Conservation (phyloP, 1,284 basidiomycete genomes). For the Marasmius tenuissimus region DNA sequence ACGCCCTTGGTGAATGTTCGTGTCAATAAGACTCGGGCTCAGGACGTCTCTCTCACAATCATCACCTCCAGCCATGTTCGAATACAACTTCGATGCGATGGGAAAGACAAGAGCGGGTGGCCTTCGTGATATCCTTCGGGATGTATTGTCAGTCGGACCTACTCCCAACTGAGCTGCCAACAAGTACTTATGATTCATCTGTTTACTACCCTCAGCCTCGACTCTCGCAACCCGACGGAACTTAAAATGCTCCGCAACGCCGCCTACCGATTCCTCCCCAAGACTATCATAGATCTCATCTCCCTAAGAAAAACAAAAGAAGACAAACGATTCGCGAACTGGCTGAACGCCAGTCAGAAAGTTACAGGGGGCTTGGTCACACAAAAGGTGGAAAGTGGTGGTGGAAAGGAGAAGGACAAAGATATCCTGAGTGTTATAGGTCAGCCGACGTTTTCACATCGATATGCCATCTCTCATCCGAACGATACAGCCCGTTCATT, state of each 20-base stretch:
- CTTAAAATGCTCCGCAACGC: background rate
- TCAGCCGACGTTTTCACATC: background rate
- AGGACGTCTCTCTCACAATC: background rate
- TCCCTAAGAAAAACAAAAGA: background rate
- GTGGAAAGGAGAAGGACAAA: background rate
- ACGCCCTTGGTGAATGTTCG: background rate
- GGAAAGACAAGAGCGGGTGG: background rate
- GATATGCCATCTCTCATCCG: background rate
- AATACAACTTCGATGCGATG: background rate
- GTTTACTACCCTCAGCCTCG: background rate
- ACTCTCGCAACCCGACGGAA: background rate
- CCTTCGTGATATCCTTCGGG: background rate
- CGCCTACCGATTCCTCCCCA: background rate
- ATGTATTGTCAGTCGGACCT: background rate
- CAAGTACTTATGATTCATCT: background rate
- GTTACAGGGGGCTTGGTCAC: background rate
- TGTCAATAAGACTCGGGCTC: background rate
- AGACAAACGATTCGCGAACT: background rate
- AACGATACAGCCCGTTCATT: background rate
- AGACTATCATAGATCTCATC: background rate
- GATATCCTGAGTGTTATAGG: background rate
- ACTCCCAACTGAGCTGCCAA: too few relatives aligned
- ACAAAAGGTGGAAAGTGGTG: background rate
- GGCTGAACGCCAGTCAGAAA: background rate
- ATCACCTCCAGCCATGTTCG: background rate